Evolutionary conservation across 768 basidiomycete species (phyloP).

Genomic region (Mycena rosella): DNA sequence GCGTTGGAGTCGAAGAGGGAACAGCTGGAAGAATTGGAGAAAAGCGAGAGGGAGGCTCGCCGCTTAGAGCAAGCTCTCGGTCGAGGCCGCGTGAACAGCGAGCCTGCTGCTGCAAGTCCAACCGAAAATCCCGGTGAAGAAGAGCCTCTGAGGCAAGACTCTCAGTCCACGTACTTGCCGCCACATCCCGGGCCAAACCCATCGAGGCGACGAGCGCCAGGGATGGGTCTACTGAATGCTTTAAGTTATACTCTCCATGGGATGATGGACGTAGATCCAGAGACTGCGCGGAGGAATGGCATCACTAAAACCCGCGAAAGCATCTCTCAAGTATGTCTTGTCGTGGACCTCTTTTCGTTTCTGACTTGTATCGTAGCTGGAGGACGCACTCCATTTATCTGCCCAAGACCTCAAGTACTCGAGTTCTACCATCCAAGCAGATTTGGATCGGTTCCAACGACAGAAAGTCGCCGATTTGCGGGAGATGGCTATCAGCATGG

Average conservation of each 20-base stretch:
- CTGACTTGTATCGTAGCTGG: conserved; percentile 69
- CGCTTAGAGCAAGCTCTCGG: conserved; percentile 90
- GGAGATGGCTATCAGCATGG: conserved; percentile 94
- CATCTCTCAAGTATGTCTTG: conserved; percentile 85
- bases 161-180: conserved; percentile 67
- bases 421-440: conserved; percentile 95
- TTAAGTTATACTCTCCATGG: conserved; percentile 95
- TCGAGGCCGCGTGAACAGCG: conserved; percentile 58
- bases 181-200: conserved; percentile 87
- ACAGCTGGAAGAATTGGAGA: conserved; percentile 89
- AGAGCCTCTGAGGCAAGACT: conserved; percentile 49
- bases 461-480: conserved; percentile 98
- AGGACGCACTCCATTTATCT: conserved; percentile 93
- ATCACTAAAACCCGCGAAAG: conserved; percentile 96
- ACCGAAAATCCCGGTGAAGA: conserved; percentile 43
- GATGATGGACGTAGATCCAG: conserved; percentile 99
- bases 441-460: conserved; percentile 97
- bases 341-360: conserved; percentile 18
- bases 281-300: conserved; percentile 91
- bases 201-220: conserved; percentile 69
- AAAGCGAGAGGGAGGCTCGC: conserved; percentile 91
- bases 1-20: conserved; percentile 86
- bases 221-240: conserved; percentile 91
- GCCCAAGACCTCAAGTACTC: conserved; percentile 97
- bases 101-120: conserved; percentile 45